These are phyloP conservation scores for Claviceps spartinae DNA, from an alignment of 2,329 filamentous ascomycete species.

Conservation along the genomic window DNA sequence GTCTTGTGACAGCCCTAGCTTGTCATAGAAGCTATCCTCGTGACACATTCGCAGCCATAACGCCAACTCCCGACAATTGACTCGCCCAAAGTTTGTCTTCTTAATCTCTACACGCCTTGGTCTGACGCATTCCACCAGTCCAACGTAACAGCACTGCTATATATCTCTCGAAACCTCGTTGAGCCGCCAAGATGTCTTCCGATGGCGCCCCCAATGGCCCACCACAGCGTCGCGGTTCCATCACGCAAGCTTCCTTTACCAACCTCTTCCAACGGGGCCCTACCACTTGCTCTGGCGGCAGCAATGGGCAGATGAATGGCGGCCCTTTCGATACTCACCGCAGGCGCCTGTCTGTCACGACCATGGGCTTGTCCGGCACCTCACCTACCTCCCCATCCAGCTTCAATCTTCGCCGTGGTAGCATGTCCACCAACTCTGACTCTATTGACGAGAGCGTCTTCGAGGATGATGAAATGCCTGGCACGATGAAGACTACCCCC, in stretches of 20 bases:
- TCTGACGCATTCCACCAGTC: conserved; percentile 4
- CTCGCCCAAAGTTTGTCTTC: not conserved
- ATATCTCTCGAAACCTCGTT: not conserved
- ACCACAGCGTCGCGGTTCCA: conserved; percentile 41
- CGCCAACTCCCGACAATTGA: not conserved
- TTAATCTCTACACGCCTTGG: not conserved
- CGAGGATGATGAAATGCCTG: conserved; percentile 51
- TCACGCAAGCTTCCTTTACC: conserved; percentile 42
- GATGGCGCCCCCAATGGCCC: conserved; percentile 21
- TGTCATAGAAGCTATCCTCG: not conserved
- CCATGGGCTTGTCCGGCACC: conserved; percentile 57
- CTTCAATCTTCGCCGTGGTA: conserved; percentile 46
- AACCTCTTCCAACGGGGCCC: conserved; percentile 46
- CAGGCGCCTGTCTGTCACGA: conserved; percentile 61
- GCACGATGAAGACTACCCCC: conserved; percentile 42
- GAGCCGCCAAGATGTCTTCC: conserved; percentile 18
- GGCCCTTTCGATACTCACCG: conserved; percentile 41
- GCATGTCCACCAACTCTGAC: conserved; percentile 55
- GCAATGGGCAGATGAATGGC: conserved; percentile 22
- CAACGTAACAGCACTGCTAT: not conserved
- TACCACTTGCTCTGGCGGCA: conserved; percentile 29
- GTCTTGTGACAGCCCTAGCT: not conserved
- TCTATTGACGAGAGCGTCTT: conserved; percentile 60
- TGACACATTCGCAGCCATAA: not conserved
- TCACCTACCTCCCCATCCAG: conserved; percentile 45